Base-by-base conservation (phyloP, 2,329 filamentous ascomycete species). In the Samsoniella hepiali region DNA sequence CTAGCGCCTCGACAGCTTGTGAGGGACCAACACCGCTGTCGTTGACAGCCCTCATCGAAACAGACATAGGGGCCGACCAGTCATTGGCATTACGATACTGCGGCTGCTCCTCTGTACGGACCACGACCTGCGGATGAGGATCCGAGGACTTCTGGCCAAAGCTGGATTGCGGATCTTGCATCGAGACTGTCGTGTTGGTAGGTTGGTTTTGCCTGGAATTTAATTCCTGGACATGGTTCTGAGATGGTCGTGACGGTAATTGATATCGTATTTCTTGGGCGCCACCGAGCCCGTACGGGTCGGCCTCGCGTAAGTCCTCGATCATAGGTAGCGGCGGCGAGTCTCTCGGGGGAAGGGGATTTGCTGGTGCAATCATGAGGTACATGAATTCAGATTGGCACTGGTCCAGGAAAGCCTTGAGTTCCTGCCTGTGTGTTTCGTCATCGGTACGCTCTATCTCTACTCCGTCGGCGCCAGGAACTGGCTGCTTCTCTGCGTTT, bases 331-430 rank as follows among this genome's bases (percentile, higher is more conserved):
- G 72, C 2, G 81, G 83, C 5, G 84, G 83, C 1, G 84, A 86
- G 31, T 88, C 86, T 72, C 86, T 81, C n/a, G 86, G 86, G 1
- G 86, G 86, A 49, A 83, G 76, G 3, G 86, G 86, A 72, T 89
- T 89, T 47, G 86, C 86, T 1, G 86, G 86, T 0, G 86, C 85
- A 58, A 88, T 82, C 86, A 89, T 88, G 15, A 89, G 79, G 69
- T 89, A 89, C 66, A 86, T 87, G 65, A 89, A 88, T 70, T 89
- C 86, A 67, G 82, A 81, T 72, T 88, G 81, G 73, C 86, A 87
- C 70, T 87, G 84, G 67, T 88, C 86, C 66, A 88, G 78, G 71
- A 88, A 88, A 11, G 76, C 76, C 73, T 85, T 86, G 56, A 88
- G 77, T 63, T 85, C 82, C 62, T 79, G 77, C 56, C 82, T 78